phyloP scores from a whole-genome alignment of 192 early-diverging fungal genomes.

The Radiomyces spectabilis region DNA sequence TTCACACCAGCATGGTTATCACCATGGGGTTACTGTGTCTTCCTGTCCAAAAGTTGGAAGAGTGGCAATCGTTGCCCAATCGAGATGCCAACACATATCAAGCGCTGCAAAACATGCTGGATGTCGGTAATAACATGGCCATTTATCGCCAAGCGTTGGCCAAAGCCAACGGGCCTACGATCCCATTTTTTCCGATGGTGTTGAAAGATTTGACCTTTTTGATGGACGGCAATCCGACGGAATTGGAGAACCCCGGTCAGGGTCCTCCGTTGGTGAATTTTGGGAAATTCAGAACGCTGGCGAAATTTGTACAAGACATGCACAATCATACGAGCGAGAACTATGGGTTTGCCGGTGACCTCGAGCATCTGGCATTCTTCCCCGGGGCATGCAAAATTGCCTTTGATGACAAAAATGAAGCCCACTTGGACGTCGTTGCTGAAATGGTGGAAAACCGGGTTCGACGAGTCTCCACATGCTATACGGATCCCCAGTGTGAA shows the following conservation, averaged over 20 bases:
- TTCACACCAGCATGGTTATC: slow-evolving; percentile 61
- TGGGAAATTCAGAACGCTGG: slow-evolving; percentile 39
- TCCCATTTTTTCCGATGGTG: slow-evolving; percentile 61
- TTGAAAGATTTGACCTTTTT: slow-evolving; percentile 72
- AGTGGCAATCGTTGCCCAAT: slow-evolving; percentile 31
- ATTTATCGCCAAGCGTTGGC: slow-evolving; percentile 48
- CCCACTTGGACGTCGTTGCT: too few species aligned
- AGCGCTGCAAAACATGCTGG: slow-evolving; percentile 50
- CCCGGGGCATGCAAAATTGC: too few species aligned
- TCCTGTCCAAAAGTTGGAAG: slow-evolving; percentile 46
- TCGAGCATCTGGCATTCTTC: slow-evolving; percentile 17
- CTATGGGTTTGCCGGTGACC: slow-evolving; percentile 35
- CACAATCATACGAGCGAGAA: slow-evolving; percentile 26
- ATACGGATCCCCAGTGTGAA: too few species aligned
- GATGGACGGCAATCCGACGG: slow-evolving; percentile 61
- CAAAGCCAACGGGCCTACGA: slow-evolving; percentile 26
- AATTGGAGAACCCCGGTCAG: slow-evolving; percentile 4
- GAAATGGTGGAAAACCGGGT: too few species aligned
- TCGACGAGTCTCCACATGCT: too few species aligned
- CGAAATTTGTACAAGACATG: slow-evolving; percentile 30
- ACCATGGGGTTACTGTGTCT: slow-evolving; percentile 47
- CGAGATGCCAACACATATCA: slow-evolving; percentile 34
- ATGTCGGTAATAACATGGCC: slow-evolving; percentile 58
- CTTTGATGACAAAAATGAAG: too few species aligned
- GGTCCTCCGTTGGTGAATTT: slow-evolving; percentile 45